Conservation (phyloP, 2,329 filamentous ascomycete genomes). For the Lecanicillium sp. region DNA sequence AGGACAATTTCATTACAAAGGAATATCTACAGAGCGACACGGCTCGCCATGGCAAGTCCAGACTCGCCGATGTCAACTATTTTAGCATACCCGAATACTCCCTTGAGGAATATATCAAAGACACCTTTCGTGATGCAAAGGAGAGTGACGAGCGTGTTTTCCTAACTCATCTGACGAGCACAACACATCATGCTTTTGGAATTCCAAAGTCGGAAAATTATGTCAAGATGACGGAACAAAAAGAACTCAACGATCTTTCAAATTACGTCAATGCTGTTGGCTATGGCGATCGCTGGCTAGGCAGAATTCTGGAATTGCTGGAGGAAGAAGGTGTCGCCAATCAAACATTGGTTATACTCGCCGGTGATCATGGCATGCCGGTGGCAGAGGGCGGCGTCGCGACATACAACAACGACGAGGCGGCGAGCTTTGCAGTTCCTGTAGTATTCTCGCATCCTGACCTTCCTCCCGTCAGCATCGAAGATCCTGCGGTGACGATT, state of each 20-base stretch:
- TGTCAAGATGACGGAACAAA: conserved; percentile 16
- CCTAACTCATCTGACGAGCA: conserved; percentile 27
- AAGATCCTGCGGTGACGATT: conserved; percentile 21
- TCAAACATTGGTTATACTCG: conserved; percentile 23
- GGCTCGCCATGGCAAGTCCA: conserved; percentile 20
- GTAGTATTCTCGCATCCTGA: conserved; percentile 24
- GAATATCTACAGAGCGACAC: conserved; percentile 21
- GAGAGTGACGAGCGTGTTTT: conserved; percentile 23
- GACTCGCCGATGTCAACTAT: conserved; percentile 23
- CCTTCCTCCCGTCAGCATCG: conserved; percentile 20
- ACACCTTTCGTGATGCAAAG: conserved; percentile 20
- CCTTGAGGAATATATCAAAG: conserved; percentile 23
- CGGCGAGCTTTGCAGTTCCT: conserved; percentile 24
- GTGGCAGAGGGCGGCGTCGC: conserved; percentile 22
- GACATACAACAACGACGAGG: conserved; percentile 24
- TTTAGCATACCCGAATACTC: conserved; percentile 23
- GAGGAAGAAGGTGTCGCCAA: conserved; percentile 24
- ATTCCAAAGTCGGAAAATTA: conserved; percentile 20
- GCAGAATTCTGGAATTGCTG: conserved; percentile 19
- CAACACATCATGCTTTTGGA: conserved; percentile 24
- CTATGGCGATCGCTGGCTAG: conserved; percentile 25
- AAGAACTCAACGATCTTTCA: conserved; percentile 22
- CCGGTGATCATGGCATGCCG: conserved; percentile 24
- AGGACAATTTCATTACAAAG: conserved; percentile 17
- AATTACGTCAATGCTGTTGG: conserved; percentile 25